Evolutionary conservation across 1,284 basidiomycete species (phyloP).

Genomic region (Tremellales sp.): DNA sequence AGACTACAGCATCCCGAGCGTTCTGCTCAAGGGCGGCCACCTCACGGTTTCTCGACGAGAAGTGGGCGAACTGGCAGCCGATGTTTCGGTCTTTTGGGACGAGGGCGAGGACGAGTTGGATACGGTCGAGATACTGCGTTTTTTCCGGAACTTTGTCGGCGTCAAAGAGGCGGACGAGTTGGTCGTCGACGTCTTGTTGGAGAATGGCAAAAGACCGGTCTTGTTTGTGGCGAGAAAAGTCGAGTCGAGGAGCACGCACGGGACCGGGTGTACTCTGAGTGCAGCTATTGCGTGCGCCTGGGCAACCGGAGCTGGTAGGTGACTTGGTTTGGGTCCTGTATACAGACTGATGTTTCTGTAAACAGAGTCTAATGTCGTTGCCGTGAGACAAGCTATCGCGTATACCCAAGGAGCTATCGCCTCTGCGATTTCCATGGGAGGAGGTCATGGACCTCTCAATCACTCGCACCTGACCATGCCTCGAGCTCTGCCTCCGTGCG

Average conservation of each 20-base stretch:
- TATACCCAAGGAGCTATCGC: conserved; percentile 78
- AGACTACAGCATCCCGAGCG: conserved; percentile 55
- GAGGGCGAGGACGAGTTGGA: conserved; percentile 18
- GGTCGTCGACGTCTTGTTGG: conserved; percentile 73
- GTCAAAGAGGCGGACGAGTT: conserved; percentile 38
- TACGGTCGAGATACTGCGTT: conserved; percentile 24
- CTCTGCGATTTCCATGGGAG: conserved; percentile 65
- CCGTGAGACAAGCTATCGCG: conserved; percentile 53
- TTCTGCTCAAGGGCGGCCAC: conserved; percentile 89
- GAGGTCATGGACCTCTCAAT: conserved; percentile 81
- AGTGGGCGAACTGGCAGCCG: conserved; percentile 38
- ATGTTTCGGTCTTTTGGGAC: conserved; percentile 2
- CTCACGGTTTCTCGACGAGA: conserved; percentile 54
- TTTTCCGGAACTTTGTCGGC: conserved; percentile 12
- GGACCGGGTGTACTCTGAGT: conserved; percentile 88
- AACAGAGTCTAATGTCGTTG: not conserved
- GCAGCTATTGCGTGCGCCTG: conserved; percentile 66
- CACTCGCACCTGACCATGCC: conserved; percentile 66
- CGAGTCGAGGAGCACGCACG: conserved; percentile 74
- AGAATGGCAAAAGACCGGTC: conserved; percentile 41
- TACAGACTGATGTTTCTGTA: not conserved
- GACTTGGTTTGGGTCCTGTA: not conserved
- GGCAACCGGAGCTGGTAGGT: conserved; percentile 56
- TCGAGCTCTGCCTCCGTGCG: conserved; percentile 60
- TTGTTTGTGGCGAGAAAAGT: conserved; percentile 66